phyloP scores from a whole-genome alignment of 1,284 basidiomycete species.

The Fomitiporia mediterranea region DNA sequence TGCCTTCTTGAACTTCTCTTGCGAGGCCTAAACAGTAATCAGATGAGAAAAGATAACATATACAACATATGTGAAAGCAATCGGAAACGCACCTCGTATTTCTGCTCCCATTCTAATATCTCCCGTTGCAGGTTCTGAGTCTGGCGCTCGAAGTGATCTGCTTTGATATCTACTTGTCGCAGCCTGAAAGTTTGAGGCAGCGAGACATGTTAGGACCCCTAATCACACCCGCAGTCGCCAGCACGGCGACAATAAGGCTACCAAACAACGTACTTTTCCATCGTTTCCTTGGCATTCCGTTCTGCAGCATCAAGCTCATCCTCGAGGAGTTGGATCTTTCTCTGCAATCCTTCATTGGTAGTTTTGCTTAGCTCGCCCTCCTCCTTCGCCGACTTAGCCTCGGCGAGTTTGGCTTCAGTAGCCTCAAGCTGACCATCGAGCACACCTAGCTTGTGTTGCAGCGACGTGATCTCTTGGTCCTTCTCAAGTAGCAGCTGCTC shows the following conservation, averaged over 20 bases:
- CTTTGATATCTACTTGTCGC: constrained; percentile 97
- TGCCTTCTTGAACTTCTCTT: constrained; percentile 70
- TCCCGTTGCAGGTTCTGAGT: constrained; percentile 87
- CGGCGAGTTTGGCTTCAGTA: constrained; percentile 66
- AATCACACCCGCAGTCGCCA: background rate
- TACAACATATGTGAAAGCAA: constrained; percentile 1
- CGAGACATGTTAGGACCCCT: background rate
- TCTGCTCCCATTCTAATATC: constrained; percentile 91
- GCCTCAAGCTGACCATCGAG: constrained; percentile 76
- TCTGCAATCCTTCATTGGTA: constrained; percentile 69
- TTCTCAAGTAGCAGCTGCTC: constrained; percentile 79
- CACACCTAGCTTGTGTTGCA: constrained; percentile 71
- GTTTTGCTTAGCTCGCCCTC: constrained; percentile 75
- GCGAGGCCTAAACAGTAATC: constrained; percentile 55
- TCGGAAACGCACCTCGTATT: constrained; percentile 73
- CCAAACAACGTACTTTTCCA: constrained; percentile 78
- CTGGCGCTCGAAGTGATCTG: constrained; percentile 97
- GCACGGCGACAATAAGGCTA: background rate
- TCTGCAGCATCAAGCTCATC: constrained; percentile 95
- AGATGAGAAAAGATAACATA: constrained; percentile 9
- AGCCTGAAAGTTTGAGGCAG: constrained; percentile 56
- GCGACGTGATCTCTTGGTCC: constrained; percentile 87
- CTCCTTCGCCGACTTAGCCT: constrained; percentile 65
- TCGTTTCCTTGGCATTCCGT: constrained; percentile 95
- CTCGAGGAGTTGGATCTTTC: constrained; percentile 92